Evolutionary conservation across 768 basidiomycete species (phyloP).

Genomic region (Gymnopilus junonius): DNA sequence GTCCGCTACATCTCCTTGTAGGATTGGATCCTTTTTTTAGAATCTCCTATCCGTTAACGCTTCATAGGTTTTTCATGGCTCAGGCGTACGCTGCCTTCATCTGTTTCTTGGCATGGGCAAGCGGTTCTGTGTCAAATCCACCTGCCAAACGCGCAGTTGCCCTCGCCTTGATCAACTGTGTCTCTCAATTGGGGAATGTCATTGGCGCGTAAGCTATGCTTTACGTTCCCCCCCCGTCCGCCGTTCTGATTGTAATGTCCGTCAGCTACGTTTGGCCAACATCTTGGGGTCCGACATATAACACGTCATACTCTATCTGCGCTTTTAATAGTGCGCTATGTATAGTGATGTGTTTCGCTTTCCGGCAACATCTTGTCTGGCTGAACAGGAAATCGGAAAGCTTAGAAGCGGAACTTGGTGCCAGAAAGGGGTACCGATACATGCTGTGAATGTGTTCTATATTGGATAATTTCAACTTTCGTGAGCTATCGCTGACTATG

Average conservation of each 20-base stretch:
- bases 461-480: not conserved
- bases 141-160: slow-evolving; percentile 90
- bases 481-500: not conserved
- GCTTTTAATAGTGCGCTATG: slow-evolving; percentile 56
- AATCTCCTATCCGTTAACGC: not conserved
- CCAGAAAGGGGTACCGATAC: slow-evolving; percentile 48
- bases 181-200: slow-evolving; percentile 85
- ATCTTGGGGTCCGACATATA: slow-evolving; percentile 73
- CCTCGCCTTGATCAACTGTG: slow-evolving; percentile 80
- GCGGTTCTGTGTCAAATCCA: slow-evolving; percentile 58
- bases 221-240: not conserved
- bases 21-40: too few relatives aligned
- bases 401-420: slow-evolving; percentile 38
- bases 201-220: slow-evolving; percentile 70
- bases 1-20: slow-evolving; percentile 75
- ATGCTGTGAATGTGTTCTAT: slow-evolving; percentile 37
- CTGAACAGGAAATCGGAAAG: slow-evolving; percentile 45
- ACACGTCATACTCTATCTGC: slow-evolving; percentile 74
- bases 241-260: not conserved
- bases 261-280: slow-evolving; percentile 70
- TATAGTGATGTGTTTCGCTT: slow-evolving; percentile 54
- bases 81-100: slow-evolving; percentile 77
- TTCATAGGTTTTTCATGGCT: slow-evolving; percentile 72
- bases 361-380: slow-evolving; percentile 46
- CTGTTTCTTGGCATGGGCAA: slow-evolving; percentile 60